These are phyloP conservation scores for Bacidia gigantensis DNA, from an alignment of 495 filamentous ascomycete genomes.

Conservation along the genomic window DNA sequence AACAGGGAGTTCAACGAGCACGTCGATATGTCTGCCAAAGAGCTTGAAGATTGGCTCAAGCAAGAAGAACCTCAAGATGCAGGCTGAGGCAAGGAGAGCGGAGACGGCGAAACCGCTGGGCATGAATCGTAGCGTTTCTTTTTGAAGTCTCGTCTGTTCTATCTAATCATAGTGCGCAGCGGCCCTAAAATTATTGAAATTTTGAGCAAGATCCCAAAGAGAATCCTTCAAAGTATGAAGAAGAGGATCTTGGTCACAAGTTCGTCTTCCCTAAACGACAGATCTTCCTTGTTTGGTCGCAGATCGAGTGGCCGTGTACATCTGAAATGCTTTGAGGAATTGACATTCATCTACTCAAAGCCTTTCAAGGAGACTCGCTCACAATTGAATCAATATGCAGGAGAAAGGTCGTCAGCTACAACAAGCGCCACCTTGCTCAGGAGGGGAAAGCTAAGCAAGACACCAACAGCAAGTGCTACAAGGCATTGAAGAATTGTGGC, in stretches of 20 bases:
- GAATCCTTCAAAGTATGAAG: constrained; percentile 36
- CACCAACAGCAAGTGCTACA: constrained; percentile 41
- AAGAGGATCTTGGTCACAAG: constrained; percentile 45
- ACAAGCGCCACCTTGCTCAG: constrained; percentile 52
- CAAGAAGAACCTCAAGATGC: constrained; percentile 37
- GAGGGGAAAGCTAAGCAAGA: constrained; percentile 45
- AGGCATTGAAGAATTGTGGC: constrained; percentile 55
- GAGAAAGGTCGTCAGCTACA: constrained; percentile 46
- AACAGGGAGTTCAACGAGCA: constrained; percentile 52
- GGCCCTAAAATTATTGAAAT: constrained; percentile 53
- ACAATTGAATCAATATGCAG: too few species aligned
- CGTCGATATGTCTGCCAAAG: constrained; percentile 51
- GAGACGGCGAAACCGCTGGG: constrained; percentile 46
- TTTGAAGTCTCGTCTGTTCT: not conserved
- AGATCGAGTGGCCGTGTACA: too few species aligned
- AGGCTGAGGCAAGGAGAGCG: constrained; percentile 45
- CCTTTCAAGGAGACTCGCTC: too few species aligned
- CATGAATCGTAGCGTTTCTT: constrained; percentile 39
- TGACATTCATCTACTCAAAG: too few species aligned
- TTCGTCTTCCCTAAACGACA: too few species aligned
- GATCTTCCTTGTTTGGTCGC: too few species aligned
- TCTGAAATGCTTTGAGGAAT: too few species aligned
- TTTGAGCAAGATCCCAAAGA: constrained; percentile 46
- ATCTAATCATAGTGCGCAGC: constrained; percentile 19
- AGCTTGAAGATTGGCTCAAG: constrained; percentile 49